Evolutionary conservation across 495 filamentous ascomycete genomes (phyloP), one percentile per base, ranked within the genome.

Genomic region (Penicillium coprophilum): DNA sequence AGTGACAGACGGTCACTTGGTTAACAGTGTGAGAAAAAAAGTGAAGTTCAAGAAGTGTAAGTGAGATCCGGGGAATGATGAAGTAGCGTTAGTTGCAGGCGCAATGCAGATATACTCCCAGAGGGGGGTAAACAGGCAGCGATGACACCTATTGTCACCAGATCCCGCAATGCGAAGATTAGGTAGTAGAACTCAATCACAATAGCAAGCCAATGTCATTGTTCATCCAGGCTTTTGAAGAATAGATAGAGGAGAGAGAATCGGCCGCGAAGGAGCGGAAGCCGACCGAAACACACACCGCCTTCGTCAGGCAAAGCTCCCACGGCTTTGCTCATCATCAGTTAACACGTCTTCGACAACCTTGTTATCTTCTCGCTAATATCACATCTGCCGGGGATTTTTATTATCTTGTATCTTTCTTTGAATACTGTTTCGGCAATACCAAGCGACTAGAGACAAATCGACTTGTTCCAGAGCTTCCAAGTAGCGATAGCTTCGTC

Each of bases 401-500:
- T 39, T 10, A 17, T 10, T 30, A 30, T 8, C 17, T 36, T 43
- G n/a, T 44, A 46, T 46, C 31, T 32, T 15, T 4, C 20, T 28
- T 36, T 11, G n/a, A 30, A 54, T 13, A 30, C 21, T 46, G 13
- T 27, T 28, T 20, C 10, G 32, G 10, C 31, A 13, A 30, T 28
- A 46, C 34, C 41, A 46, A 46, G 30, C 38, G 27, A 43, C 28
- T 23, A 46, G 12, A 54, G 40, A 54, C 41, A 54, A 54, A 45
- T 54, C 41, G 20, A 50, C 41, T 53, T 49, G 52, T 28, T 46
- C 60, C 56, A 67, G 62, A 74, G 69, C 74, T 76, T 76, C 74
- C 68, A 60, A 51, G 40, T 38, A 60, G 34, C 34, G 71, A 74
- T 71, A 76, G 71, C 68, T 65, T 68, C 65, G 34, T 30, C 58